phyloP scores from a whole-genome alignment of 2,329 filamentous ascomycete genomes.

The Bipolaris gigantea region DNA sequence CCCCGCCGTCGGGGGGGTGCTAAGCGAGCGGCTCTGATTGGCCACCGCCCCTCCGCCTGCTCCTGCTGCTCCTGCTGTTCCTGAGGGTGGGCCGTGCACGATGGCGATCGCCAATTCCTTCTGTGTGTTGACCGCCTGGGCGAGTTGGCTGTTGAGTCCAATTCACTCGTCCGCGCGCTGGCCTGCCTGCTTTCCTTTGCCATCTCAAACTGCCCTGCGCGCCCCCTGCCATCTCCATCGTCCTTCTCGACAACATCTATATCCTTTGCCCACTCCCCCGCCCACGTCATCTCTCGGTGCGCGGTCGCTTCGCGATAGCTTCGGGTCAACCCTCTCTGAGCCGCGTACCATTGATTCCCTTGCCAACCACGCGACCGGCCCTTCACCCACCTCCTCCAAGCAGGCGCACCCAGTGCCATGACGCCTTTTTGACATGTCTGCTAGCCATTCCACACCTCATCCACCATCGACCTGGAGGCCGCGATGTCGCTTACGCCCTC shows the following conservation, averaged over 20 bases:
- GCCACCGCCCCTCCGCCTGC: slow-evolving; percentile 11
- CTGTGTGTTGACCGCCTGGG: slow-evolving; percentile 11
- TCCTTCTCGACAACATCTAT: background rate
- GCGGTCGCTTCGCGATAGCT: slow-evolving; percentile 4
- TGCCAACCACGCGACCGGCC: slow-evolving; percentile 21
- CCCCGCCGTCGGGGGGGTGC: background rate
- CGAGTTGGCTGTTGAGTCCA: background rate
- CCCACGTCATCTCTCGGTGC: background rate
- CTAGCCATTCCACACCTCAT: slow-evolving; percentile 25
- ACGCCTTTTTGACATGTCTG: slow-evolving; percentile 34
- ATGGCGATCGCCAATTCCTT: slow-evolving; percentile 16
- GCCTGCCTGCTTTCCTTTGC: slow-evolving; percentile 8
- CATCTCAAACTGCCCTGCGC: slow-evolving; percentile 7
- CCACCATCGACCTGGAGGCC: slow-evolving; percentile 32
- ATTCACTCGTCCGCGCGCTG: slow-evolving; percentile 17
- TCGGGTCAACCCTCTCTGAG: slow-evolving; percentile 9
- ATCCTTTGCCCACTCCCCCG: slow-evolving; percentile 9
- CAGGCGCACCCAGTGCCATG: slow-evolving; percentile 29
- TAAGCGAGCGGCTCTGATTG: slow-evolving; percentile 11
- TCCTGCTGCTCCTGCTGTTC: slow-evolving; percentile 21
- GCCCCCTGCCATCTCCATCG: slow-evolving; percentile 5
- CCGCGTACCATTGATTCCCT: slow-evolving; percentile 22
- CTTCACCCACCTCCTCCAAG: slow-evolving; percentile 7
- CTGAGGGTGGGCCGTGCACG: slow-evolving; percentile 11
- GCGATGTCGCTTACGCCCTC: slow-evolving; percentile 47